Conservation (phyloP, 306 rosid species). For the Dicorynia guianensis region DNA sequence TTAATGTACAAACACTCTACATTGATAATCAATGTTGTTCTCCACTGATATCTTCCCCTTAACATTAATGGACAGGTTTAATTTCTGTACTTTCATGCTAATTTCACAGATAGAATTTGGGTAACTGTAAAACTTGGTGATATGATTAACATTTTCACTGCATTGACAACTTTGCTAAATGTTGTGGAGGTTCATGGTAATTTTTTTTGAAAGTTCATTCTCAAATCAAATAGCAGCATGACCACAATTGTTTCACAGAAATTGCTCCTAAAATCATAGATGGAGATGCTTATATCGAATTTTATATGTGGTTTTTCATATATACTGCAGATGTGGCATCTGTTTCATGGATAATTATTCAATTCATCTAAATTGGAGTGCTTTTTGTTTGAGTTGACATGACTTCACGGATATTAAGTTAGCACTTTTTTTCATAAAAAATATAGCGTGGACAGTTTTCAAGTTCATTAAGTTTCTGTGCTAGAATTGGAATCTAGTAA, state of each 20-base stretch:
- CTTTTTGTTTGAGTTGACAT: not conserved
- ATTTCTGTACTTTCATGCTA: not conserved
- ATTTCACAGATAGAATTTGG: not conserved
- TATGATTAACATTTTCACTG: not conserved
- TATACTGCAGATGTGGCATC: not conserved
- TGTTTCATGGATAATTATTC: not conserved
- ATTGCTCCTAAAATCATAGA: not conserved
- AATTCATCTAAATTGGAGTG: not conserved
- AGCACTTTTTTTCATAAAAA: not conserved
- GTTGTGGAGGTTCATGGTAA: constrained; percentile 7
- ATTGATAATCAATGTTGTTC: not conserved
- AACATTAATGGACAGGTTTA: not conserved
- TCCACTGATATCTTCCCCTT: not conserved
- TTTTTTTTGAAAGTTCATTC: not conserved
- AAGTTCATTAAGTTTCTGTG: not conserved
- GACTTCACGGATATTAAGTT: not conserved
- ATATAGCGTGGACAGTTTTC: not conserved
- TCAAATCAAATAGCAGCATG: constrained; percentile 6
- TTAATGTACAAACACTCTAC: constrained; percentile 9
- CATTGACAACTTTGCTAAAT: not conserved
- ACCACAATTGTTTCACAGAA: not conserved
- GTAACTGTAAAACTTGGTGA: not conserved
- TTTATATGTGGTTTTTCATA: not conserved
- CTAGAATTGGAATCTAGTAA: not conserved
- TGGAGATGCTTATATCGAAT: not conserved